Conservation (phyloP, 306 rosid genomes). For the Chamaecrista fasciculata region DNA sequence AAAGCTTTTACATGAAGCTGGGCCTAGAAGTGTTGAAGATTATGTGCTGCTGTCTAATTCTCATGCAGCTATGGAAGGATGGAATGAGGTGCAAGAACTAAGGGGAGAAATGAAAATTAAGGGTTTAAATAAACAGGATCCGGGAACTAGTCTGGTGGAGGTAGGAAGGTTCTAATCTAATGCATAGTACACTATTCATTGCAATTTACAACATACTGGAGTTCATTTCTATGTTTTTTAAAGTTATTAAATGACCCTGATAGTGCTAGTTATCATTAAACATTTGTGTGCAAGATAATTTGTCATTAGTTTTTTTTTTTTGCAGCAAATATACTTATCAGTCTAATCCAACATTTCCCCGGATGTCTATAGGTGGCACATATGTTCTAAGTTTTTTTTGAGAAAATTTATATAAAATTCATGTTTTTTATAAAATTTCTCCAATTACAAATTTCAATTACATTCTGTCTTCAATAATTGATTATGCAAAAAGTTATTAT, state of each 20-base stretch:
- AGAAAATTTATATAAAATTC: too few relatives aligned
- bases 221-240: neutral
- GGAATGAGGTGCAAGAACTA: neutral
- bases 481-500: too few relatives aligned
- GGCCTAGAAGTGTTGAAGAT: slow-evolving; percentile 9
- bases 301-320: too few relatives aligned
- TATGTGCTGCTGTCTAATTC: neutral
- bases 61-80: neutral
- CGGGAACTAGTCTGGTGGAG: neutral
- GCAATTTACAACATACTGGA: neutral
- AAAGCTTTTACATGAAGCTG: neutral
- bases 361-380: neutral
- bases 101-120: neutral
- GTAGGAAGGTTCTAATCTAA: neutral
- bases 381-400: too few relatives aligned
- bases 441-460: too few relatives aligned
- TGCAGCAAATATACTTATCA: neutral
- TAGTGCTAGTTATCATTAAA: neutral
- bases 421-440: too few relatives aligned
- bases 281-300: neutral
- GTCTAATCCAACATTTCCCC: neutral
- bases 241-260: neutral
- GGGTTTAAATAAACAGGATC: neutral
- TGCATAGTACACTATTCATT: neutral
- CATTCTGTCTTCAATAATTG: too few relatives aligned